Evolutionary conservation across 2,329 filamentous ascomycete species (phyloP).

Genomic region (Pseudogymnoascus sp.): DNA sequence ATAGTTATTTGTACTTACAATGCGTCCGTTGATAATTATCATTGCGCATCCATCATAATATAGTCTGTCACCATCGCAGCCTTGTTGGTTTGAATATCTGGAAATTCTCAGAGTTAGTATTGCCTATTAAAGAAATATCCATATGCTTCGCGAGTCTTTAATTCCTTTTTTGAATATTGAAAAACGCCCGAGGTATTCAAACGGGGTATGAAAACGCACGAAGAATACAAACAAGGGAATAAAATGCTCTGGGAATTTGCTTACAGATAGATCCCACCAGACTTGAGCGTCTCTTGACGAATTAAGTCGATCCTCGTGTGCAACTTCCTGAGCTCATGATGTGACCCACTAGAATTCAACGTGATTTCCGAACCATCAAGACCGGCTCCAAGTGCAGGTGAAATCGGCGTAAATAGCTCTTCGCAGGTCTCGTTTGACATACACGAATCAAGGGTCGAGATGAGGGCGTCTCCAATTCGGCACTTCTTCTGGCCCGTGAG

Average conservation of each 20-base stretch:
- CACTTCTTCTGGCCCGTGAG: conserved; percentile 44
- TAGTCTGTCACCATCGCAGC: conserved; percentile 51
- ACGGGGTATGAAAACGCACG: neutral
- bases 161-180: neutral
- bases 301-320: conserved; percentile 58
- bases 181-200: neutral
- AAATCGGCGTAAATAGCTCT: conserved; percentile 54
- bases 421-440: conserved; percentile 61
- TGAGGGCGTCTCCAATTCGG: conserved; percentile 53
- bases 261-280: conserved; percentile 47
- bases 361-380: conserved; percentile 66
- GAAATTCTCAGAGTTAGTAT: neutral
- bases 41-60: conserved; percentile 54
- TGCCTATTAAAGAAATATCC: conserved; percentile 24
- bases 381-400: conserved; percentile 48
- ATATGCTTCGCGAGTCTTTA: conserved; percentile 31
- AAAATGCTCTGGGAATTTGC: neutral
- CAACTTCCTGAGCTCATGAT: conserved; percentile 62
- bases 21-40: conserved; percentile 53
- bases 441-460: conserved; percentile 50
- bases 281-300: conserved; percentile 55
- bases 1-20: conserved; percentile 27
- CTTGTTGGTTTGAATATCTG: conserved; percentile 52
- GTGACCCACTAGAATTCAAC: conserved; percentile 61
- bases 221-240: neutral